These are phyloP conservation scores for Clarireedia monteithiana DNA, from an alignment of 2,329 filamentous ascomycete species.

Conservation along the genomic window DNA sequence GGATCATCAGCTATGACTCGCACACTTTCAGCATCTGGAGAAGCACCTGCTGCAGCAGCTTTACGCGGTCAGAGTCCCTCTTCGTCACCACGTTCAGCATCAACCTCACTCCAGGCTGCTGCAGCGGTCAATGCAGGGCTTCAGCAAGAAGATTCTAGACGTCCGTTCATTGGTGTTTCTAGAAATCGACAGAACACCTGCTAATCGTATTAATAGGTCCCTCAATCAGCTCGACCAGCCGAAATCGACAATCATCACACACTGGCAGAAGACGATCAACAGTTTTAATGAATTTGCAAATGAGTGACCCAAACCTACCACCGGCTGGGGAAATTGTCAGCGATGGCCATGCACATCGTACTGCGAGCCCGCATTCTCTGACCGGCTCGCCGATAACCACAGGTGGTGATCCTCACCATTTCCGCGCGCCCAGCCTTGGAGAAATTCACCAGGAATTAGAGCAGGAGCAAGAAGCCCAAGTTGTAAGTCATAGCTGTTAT, in stretches of 20 bases:
- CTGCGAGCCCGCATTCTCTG: slow-evolving; percentile 39
- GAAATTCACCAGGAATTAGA: slow-evolving; percentile 75
- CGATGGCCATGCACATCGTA: slow-evolving; percentile 32
- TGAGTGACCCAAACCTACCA: slow-evolving; percentile 63
- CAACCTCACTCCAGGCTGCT: slow-evolving; percentile 66
- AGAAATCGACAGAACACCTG: neutral
- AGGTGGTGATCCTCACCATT: slow-evolving; percentile 49
- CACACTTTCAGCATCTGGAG: slow-evolving; percentile 32
- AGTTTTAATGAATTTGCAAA: slow-evolving; percentile 64
- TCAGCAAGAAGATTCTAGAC: slow-evolving; percentile 54
- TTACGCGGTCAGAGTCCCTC: slow-evolving; percentile 44
- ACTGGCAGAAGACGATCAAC: slow-evolving; percentile 56
- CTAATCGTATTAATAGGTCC: slow-evolving; percentile 18
- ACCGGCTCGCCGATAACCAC: slow-evolving; percentile 38
- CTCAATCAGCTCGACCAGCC: slow-evolving; percentile 45
- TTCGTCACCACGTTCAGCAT: slow-evolving; percentile 55
- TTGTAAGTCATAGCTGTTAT: slow-evolving; percentile 40
- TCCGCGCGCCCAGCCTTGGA: slow-evolving; percentile 62
- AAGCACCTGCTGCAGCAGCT: slow-evolving; percentile 16
- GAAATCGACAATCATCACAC: slow-evolving; percentile 36
- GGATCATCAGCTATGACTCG: slow-evolving; percentile 31
- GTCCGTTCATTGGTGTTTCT: slow-evolving; percentile 32
- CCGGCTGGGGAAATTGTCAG: slow-evolving; percentile 60
- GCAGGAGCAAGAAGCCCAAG: slow-evolving; percentile 71
- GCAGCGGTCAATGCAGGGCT: slow-evolving; percentile 72